Conservation (phyloP, 306 rosid species). For the Cicer pinnatifidum region DNA sequence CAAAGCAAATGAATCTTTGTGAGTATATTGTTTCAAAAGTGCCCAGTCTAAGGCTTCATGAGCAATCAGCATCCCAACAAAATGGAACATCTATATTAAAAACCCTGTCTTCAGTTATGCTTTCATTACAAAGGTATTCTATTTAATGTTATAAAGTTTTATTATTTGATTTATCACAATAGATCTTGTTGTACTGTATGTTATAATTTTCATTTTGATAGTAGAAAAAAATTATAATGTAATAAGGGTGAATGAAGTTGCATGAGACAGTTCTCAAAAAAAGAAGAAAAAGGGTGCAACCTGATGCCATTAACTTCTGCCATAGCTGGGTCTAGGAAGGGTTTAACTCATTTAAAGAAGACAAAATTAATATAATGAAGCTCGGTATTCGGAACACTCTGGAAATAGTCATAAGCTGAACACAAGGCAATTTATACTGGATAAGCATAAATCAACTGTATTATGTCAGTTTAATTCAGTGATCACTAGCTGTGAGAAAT, state of each 20-base stretch:
- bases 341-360: not conserved
- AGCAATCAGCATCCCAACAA: conserved; percentile 53
- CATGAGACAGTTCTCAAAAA: not conserved
- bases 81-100: conserved; percentile 65
- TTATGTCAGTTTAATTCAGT: not conserved
- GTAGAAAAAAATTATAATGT: not conserved
- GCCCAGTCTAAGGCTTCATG: conserved; percentile 62
- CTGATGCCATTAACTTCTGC: not conserved
- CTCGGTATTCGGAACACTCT: not conserved
- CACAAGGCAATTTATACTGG: conserved; percentile 8
- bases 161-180: conserved; percentile 20
- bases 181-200: not conserved
- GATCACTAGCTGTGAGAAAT: not conserved
- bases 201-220: not conserved
- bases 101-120: conserved; percentile 74
- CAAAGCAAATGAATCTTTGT: conserved; percentile 66
- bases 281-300: not conserved
- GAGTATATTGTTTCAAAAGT: conserved; percentile 73
- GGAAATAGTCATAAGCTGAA: not conserved
- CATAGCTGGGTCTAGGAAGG: not conserved
- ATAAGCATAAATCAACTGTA: conserved; percentile 15
- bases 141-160: conserved; percentile 19
- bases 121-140: conserved; percentile 76
- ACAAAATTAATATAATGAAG: not conserved
- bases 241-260: conserved; percentile 5